Percentiles rank a stretch among this genome's conserved stretches.
These are phyloP conservation scores for Corinectria fuckeliana DNA, from an alignment of 2,329 filamentous ascomycete species.

Conservation along the genomic window DNA sequence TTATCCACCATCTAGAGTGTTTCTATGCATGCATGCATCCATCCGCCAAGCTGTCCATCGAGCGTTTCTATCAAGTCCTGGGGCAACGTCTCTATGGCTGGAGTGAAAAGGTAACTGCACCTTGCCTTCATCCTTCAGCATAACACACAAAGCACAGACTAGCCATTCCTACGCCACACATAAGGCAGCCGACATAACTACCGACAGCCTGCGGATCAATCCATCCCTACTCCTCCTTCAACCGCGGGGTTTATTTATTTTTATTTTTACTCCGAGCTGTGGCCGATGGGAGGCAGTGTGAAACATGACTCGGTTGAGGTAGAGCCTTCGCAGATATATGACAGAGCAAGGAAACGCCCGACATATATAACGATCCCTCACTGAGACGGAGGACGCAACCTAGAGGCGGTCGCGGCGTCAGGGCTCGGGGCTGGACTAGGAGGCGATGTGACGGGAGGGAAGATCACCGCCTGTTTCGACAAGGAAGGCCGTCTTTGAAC, in stretches of 20 bases:
- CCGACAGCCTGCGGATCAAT: background rate
- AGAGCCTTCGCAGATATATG: background rate
- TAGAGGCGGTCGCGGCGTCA: background rate
- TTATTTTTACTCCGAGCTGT: background rate
- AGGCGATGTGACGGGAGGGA: background rate
- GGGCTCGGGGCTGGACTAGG: background rate
- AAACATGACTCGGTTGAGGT: background rate
- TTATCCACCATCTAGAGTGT: background rate
- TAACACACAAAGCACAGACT: background rate
- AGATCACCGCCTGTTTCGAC: background rate
- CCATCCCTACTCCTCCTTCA: too few relatives aligned
- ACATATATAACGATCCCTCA: background rate
- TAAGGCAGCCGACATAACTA: background rate
- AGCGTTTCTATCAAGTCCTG: background rate
- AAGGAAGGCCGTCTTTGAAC: background rate
- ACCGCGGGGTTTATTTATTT: too few relatives aligned
- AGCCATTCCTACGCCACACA: background rate
- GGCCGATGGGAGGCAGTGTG: background rate
- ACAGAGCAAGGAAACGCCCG: background rate
- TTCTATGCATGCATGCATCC: background rate
- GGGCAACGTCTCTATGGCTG: background rate
- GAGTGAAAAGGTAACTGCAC: background rate
- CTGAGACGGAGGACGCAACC: background rate
- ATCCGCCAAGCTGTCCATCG: background rate
- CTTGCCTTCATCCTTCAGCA: background rate